Conservation (phyloP, 305 asterid genomes). For the Plantago coronopus region DNA sequence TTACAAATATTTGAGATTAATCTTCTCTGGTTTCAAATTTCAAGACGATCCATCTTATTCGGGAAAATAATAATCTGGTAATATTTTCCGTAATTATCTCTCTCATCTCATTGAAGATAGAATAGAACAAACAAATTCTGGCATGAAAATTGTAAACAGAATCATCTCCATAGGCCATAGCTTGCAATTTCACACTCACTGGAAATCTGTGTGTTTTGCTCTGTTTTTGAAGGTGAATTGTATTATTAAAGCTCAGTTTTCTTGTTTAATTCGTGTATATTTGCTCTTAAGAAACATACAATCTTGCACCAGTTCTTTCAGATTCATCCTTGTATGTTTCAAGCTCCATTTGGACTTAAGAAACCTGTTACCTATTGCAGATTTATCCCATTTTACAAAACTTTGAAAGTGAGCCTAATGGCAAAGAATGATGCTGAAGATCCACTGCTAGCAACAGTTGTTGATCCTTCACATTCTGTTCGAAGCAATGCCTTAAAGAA, state of each 20-base stretch:
- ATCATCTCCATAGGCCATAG: too few relatives aligned
- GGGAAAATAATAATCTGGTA: neutral
- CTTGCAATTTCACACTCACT: neutral
- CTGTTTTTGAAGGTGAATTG: too few relatives aligned
- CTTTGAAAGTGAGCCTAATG: constrained; percentile 14
- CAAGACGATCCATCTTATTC: constrained; percentile 4
- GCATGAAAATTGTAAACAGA: too few relatives aligned
- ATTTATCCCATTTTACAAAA: constrained; percentile 4
- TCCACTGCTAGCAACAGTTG: constrained; percentile 26
- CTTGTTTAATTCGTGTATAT: too few relatives aligned
- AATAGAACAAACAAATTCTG: neutral
- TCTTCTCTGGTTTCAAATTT: neutral
- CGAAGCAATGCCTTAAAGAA: constrained; percentile 23
- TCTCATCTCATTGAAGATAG: too few relatives aligned
- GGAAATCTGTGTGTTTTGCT: neutral
- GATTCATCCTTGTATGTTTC: too few relatives aligned
- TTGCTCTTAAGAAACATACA: too few relatives aligned
- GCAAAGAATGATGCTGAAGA: constrained; percentile 30
- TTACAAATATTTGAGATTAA: too few relatives aligned
- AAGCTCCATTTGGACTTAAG: neutral
- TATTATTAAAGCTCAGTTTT: too few relatives aligned
- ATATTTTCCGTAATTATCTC: too few relatives aligned
- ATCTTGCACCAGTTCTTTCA: too few relatives aligned
- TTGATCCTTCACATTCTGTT: constrained; percentile 18
- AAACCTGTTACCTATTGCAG: constrained; percentile 1